Conservation (phyloP, 2,329 filamentous ascomycete species). For the Aspergillus versicolor region DNA sequence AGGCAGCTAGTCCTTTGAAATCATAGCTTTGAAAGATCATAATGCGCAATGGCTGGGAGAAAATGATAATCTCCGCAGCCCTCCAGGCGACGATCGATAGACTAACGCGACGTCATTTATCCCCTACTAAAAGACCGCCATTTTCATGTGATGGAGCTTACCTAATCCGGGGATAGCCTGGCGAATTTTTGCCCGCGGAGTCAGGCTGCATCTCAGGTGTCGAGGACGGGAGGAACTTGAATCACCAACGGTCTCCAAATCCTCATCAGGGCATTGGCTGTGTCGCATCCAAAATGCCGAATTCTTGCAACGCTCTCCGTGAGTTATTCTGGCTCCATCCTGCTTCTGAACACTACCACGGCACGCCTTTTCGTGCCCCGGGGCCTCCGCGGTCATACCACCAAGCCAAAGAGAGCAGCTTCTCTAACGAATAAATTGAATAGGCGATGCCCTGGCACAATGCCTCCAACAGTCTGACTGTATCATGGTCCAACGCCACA, state of each 20-base stretch:
- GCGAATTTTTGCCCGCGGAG: slow-evolving; percentile 16
- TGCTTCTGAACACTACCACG: background rate
- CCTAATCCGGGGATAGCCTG: slow-evolving; percentile 30
- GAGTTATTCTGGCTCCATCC: slow-evolving; percentile 41
- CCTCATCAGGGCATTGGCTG: background rate
- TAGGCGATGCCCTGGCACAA: slow-evolving; percentile 86
- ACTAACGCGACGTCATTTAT: slow-evolving; percentile 11
- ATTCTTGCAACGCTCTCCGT: slow-evolving; percentile 97
- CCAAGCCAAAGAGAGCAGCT: background rate
- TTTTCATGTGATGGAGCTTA: slow-evolving; percentile 30
- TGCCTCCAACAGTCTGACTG: slow-evolving; percentile 97
- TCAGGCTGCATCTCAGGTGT: background rate
- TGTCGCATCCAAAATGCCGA: slow-evolving; percentile 68
- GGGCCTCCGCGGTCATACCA: slow-evolving; percentile 1
- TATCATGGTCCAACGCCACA: slow-evolving; percentile 87
- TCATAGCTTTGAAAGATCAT: background rate
- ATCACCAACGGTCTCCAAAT: background rate
- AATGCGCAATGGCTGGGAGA: background rate
- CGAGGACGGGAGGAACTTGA: background rate
- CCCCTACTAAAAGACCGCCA: background rate
- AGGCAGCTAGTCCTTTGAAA: background rate
- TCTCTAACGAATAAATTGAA: background rate
- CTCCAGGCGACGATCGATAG: background rate
- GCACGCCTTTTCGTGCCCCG: background rate
- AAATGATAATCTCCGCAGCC: background rate